Conservation (phyloP, 768 basidiomycete species). For the Cyclocybe aegerita region DNA sequence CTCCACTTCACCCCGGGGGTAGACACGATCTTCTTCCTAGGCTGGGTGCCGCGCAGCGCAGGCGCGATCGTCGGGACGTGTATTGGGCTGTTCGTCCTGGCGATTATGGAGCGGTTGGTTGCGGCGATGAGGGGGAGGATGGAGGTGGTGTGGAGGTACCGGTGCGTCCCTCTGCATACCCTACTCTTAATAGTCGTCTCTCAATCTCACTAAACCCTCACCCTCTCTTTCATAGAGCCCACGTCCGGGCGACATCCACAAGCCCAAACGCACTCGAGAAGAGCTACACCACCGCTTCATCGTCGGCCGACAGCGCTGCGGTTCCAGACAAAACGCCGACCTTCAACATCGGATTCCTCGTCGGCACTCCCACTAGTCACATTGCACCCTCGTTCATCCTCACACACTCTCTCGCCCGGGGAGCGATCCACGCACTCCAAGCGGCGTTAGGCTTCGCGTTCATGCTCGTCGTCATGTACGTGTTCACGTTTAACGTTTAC, state of each 20-base stretch:
- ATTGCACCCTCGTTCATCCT: conserved; percentile 60
- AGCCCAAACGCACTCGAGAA: too few relatives aligned
- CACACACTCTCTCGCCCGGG: conserved; percentile 62
- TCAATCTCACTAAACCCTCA: not conserved
- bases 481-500: too few relatives aligned
- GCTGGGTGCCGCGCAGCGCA: conserved; percentile 67
- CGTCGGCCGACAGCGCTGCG: too few relatives aligned
- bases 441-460: conserved; percentile 56
- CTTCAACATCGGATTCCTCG: too few relatives aligned
- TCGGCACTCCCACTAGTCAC: not conserved
- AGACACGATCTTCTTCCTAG: conserved; percentile 42
- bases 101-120: conserved; percentile 75
- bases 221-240: too few relatives aligned
- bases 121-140: conserved; percentile 54
- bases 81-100: conserved; percentile 75
- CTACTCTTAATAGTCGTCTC: too few relatives aligned
- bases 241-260: too few relatives aligned
- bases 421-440: conserved; percentile 57
- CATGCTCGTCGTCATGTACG: conserved; percentile 78
- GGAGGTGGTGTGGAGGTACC: conserved; percentile 53
- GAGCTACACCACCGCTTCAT: too few relatives aligned
- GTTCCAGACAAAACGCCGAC: too few relatives aligned
- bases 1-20: too few relatives aligned
- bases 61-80: conserved; percentile 77
- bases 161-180: conserved; percentile 33